Percentiles rank a stretch among this genome's conserved stretches.
These are phyloP conservation scores for Phoma sp. DNA, from an alignment of 2,329 filamentous ascomycete species.

Conservation along the genomic window DNA sequence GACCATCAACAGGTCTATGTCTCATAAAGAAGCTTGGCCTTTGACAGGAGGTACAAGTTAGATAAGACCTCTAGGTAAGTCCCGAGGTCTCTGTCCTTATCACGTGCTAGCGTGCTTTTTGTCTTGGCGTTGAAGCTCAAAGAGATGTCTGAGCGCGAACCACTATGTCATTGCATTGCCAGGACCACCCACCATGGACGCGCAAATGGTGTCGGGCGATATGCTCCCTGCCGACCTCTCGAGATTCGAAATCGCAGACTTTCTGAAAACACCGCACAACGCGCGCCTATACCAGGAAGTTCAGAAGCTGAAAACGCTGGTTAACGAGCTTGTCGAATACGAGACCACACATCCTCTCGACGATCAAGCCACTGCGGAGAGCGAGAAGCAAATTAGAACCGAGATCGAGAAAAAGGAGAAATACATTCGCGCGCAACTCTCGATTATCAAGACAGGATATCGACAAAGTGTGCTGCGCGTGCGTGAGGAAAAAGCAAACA, in stretches of 20 bases:
- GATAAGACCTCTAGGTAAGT: no score
- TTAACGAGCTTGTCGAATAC: slow-evolving; percentile 43
- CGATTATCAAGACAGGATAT: slow-evolving; percentile 71
- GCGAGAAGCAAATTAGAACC: slow-evolving; percentile 28
- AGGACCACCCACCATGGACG: slow-evolving; percentile 14
- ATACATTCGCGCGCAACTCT: slow-evolving; percentile 71
- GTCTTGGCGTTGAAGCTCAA: slow-evolving; percentile 1
- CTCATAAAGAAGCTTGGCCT: no score
- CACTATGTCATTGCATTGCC: slow-evolving; percentile 1
- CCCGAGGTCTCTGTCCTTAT: no score
- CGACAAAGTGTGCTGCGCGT: slow-evolving; percentile 80
- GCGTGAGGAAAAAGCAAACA: slow-evolving; percentile 83
- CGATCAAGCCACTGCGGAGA: slow-evolving; percentile 25
- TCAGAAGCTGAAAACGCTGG: slow-evolving; percentile 38
- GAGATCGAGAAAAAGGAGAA: slow-evolving; percentile 64
- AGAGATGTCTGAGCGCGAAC: not conserved
- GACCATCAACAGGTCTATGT: no score
- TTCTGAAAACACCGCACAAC: slow-evolving; percentile 42
- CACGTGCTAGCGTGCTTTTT: slow-evolving; percentile 1
- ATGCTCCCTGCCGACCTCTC: slow-evolving; percentile 23
- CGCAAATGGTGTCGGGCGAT: slow-evolving; percentile 14
- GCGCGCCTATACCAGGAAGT: slow-evolving; percentile 37
- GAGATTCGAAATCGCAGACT: slow-evolving; percentile 30
- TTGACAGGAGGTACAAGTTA: no score
- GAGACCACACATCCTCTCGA: slow-evolving; percentile 34